Base-by-base conservation (phyloP, 768 basidiomycete species). In the Tricholoma sp. region DNA sequence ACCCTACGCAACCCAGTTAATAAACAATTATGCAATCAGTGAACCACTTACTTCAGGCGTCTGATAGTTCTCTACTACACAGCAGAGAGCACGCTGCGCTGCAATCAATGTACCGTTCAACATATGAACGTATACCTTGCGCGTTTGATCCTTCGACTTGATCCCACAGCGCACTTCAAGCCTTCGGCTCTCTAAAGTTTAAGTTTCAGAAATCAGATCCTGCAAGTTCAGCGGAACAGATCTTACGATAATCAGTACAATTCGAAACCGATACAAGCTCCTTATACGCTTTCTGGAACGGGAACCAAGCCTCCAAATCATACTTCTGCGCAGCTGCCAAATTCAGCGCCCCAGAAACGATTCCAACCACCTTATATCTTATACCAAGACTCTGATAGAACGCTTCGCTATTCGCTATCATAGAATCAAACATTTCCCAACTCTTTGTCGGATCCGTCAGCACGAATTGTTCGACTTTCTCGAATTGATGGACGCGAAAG, bases 401-500 rank as follows among this genome's bases (percentile, higher is more conserved):
- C 37, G 76, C 95, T 73, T 97, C 94, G 60, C 91, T 89, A 68
- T 86, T 89, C 48, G 73, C 85, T 39, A 98, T 66, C 97, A 98
- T 99, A 57, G 76, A 75, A 57, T 99, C 90, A 64, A 98, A 90
- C 83, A 87, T 89, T 70, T 85, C 88, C 88, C 95, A 94, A 67
- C 94, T 96, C 69, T 93, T 89, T 62, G 91, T 88, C 0, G 97
- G 95, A 24, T 93, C 89, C 6, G 96, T 98, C 64, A 99, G 81
- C 75, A 89, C 86, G 73, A 98, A 98, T 77, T 98, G 86, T 70
- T 99, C 97, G 52, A 99, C 83, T 78, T 99, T 99, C 75, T 99
- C 97, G 62, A 99, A 99, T 73, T 99, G 97, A 69, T 99, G 97
- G 54, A 99, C 96, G 20, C 97, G 91, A 86, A 99, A 99, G 73